Evolutionary conservation across 78 protist genomes (phyloP).

Genomic region (Andalucia godoyi): DNA sequence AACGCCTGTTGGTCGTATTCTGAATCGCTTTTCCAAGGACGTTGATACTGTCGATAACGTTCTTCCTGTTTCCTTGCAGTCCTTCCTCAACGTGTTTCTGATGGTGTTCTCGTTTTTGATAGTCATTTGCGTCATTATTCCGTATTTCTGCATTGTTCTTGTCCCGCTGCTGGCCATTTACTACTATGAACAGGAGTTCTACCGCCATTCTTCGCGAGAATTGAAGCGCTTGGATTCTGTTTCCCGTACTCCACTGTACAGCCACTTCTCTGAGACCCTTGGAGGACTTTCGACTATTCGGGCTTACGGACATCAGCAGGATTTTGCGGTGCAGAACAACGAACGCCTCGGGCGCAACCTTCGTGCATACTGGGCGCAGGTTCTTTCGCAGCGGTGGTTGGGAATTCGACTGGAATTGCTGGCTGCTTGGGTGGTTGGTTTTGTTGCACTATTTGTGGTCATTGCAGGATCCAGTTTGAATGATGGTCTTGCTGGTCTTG

Average conservation of each 20-base stretch:
- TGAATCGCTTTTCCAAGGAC: constrained; percentile 85
- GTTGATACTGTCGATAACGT: constrained; percentile 38
- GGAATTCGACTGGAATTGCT: constrained; percentile 7
- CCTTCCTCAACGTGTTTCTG: neutral
- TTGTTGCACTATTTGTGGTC: neutral
- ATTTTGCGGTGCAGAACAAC: neutral
- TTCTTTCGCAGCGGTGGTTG: constrained; percentile 22
- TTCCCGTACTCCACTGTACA: constrained; percentile 30
- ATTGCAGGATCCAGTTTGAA: neutral
- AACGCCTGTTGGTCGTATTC: constrained; percentile 83
- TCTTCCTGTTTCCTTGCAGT: neutral
- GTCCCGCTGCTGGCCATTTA: constrained; percentile 50
- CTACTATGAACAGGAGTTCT: constrained; percentile 44
- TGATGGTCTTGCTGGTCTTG: constrained; percentile 26
- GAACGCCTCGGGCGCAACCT: neutral
- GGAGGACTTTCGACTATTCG: constrained; percentile 26
- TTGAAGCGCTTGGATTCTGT: constrained; percentile 21
- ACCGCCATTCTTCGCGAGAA: constrained; percentile 1
- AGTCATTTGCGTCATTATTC: neutral
- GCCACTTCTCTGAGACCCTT: constrained; percentile 36
- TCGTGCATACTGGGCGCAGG: neutral
- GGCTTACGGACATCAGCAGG: constrained; percentile 2
- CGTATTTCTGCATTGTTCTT: constrained; percentile 23
- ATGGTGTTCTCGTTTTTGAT: neutral
- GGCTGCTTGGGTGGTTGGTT: neutral